Conservation (phyloP, 306 rosid species). For the Prunus mume region DNA sequence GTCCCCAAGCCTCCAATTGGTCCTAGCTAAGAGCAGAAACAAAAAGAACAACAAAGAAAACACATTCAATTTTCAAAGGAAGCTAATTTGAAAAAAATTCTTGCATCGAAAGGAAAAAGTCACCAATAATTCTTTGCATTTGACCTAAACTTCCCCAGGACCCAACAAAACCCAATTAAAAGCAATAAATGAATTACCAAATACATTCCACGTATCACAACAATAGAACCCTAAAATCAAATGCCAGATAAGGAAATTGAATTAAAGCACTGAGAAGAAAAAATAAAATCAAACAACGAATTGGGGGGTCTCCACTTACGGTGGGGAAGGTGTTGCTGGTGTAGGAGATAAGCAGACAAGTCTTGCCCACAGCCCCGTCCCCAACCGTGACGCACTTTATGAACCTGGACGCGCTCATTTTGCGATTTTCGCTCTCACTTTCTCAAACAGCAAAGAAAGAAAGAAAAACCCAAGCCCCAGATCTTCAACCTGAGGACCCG, state of each 20-base stretch:
- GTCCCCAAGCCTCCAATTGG: no score
- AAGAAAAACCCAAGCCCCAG: constrained; percentile 52
- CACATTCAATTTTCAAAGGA: background rate
- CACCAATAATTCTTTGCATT: background rate
- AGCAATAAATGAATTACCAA: background rate
- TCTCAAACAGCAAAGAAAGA: constrained; percentile 13
- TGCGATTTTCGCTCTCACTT: constrained; percentile 14
- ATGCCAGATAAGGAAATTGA: background rate
- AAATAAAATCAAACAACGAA: background rate
- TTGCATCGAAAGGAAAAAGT: background rate
- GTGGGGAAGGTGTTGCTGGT: constrained; percentile 99
- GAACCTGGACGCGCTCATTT: constrained; percentile 98
- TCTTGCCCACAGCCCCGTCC: constrained; percentile 99
- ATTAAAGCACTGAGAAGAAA: background rate
- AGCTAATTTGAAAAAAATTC: background rate
- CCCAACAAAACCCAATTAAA: background rate
- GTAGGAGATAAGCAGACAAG: constrained; percentile 94
- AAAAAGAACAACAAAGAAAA: background rate
- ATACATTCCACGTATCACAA: background rate
- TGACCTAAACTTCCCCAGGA: background rate
- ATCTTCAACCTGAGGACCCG: constrained; percentile 80
- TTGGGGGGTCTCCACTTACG: constrained; percentile 33
- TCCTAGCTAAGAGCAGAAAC: background rate
- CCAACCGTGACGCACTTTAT: constrained; percentile 98
- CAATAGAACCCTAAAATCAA: background rate